Evolutionary conservation across 208 protist species (phyloP).

Genomic region (Endotrypanum monterogeii): DNA sequence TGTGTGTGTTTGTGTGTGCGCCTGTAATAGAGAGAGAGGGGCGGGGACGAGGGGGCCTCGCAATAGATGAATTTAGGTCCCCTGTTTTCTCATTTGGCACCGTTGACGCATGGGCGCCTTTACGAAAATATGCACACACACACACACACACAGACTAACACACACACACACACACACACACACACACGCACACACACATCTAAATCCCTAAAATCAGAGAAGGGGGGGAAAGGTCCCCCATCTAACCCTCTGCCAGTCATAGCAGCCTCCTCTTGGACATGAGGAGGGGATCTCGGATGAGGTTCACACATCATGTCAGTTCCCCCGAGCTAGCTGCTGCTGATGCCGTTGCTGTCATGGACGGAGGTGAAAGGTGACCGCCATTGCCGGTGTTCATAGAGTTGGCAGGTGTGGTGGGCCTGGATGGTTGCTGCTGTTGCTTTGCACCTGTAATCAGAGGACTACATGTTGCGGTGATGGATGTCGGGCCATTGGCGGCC

Average conservation of each 20-base stretch:
- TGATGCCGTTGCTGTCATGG: neutral
- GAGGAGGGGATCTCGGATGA: neutral
- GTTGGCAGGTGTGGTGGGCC: neutral
- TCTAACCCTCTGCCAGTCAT: neutral
- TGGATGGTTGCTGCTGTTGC: neutral
- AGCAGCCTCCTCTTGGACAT: neutral
- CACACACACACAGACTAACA: neutral
- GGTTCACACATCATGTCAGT: neutral
- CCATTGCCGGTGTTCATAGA: neutral
- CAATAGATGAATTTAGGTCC: too few relatives aligned
- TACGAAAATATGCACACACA: too few relatives aligned
- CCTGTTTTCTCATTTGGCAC: too few relatives aligned
- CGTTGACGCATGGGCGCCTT: too few relatives aligned
- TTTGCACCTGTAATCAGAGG: neutral
- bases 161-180: neutral
- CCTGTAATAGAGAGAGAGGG: too few relatives aligned
- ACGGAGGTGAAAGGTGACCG: neutral
- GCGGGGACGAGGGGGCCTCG: too few relatives aligned
- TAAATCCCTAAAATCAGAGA: neutral
- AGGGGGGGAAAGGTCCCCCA: neutral
- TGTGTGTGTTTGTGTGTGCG: too few relatives aligned
- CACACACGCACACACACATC: conserved; percentile 6
- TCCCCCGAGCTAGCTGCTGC: neutral
- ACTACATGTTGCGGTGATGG: neutral
- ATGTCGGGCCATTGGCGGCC: neutral